These are phyloP conservation scores for Fusarium ramigenum DNA, from an alignment of 2,329 filamentous ascomycete genomes.

Conservation along the genomic window DNA sequence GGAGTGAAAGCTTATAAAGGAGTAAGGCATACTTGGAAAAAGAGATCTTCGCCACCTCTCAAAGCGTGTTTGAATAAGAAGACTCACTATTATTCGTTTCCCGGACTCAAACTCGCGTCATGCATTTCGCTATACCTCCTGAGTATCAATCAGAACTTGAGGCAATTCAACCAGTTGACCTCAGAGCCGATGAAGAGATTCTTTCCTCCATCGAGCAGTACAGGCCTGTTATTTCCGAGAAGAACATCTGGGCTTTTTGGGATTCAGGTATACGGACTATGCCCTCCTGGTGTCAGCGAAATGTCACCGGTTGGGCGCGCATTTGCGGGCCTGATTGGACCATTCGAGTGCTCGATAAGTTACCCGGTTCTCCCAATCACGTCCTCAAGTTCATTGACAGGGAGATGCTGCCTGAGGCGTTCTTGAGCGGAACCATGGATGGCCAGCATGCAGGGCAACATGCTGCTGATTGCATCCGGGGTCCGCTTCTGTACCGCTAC, in stretches of 20 bases:
- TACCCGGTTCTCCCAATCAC: background rate
- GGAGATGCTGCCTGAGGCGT: background rate
- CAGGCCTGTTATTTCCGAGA: background rate
- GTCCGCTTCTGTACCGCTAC: background rate
- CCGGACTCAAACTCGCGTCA: background rate
- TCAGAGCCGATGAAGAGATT: accelerated
- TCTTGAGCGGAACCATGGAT: background rate
- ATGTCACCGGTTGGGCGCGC: background rate
- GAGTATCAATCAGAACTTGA: background rate
- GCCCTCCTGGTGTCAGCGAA: background rate
- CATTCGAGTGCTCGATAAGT: background rate
- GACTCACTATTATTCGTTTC: background rate
- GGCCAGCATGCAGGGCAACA: background rate
- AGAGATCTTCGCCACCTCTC: no score
- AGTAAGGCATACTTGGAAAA: accelerated
- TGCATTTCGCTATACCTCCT: background rate
- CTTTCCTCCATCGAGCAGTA: background rate
- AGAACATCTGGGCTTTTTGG: background rate
- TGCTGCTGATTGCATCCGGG: background rate
- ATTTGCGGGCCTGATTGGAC: background rate
- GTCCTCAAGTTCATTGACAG: background rate
- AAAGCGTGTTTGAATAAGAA: background rate
- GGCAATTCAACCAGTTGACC: background rate
- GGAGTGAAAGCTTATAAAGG: background rate
- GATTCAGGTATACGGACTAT: background rate